phyloP scores from a whole-genome alignment of 371 early-diverging fungal genomes.

The Apophysomyces sp. region DNA sequence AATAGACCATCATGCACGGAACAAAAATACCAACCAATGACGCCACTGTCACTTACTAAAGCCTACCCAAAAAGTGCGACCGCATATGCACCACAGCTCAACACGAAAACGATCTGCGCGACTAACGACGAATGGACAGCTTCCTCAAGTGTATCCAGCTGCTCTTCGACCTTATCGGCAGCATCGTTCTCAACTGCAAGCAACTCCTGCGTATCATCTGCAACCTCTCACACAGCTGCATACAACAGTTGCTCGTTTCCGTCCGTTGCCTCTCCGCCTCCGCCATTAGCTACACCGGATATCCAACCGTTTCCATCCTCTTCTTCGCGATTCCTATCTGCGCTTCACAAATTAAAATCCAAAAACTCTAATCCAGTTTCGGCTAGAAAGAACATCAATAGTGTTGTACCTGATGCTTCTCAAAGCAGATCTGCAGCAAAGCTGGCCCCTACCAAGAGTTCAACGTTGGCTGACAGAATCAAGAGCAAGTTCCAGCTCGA shows the following conservation, averaged over 20 bases:
- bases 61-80: background rate
- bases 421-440: background rate
- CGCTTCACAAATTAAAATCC: constrained; percentile 6
- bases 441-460: constrained; percentile 7
- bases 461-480: constrained; percentile 12
- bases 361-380: background rate
- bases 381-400: background rate
- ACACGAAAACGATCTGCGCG: background rate
- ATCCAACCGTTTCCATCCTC: background rate
- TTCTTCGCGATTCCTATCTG: constrained; percentile 9
- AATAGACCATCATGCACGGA: background rate
- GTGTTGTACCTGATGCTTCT: background rate
- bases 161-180: background rate
- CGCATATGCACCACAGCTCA: background rate
- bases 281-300: background rate
- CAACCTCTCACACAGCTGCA: background rate
- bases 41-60: background rate
- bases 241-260: background rate
- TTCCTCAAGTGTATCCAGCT: background rate
- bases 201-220: background rate
- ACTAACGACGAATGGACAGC: background rate
- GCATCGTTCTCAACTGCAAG: background rate
- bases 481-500: constrained; percentile 13
- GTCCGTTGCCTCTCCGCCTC: background rate
- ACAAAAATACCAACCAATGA: background rate